A percentile compares a stretch with the other conserved stretches of the same genome.
phyloP scores from a whole-genome alignment of 768 basidiomycete species.

The Russula sp. region DNA sequence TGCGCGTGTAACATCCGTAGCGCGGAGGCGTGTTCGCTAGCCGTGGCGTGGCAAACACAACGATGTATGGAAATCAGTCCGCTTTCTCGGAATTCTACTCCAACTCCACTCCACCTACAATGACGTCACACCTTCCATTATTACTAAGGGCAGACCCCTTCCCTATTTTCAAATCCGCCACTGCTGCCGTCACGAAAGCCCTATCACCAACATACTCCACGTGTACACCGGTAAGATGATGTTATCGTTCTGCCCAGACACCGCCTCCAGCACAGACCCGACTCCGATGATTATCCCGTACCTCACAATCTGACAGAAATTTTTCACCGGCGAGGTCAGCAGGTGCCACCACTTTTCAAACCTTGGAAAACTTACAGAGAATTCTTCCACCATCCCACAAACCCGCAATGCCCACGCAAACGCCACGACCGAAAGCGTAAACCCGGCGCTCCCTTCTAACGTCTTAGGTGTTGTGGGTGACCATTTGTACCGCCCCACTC shows the following conservation, averaged over 20 bases:
- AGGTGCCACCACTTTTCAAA: neutral
- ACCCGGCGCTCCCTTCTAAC: conserved; percentile 84
- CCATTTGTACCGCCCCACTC: conserved; percentile 79
- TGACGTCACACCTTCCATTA: conserved; percentile 6
- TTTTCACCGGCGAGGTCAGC: conserved; percentile 16
- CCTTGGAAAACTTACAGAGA: conserved; percentile 57
- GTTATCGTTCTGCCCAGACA: conserved; percentile 97
- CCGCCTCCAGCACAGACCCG: conserved; percentile 76
- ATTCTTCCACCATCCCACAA: conserved; percentile 60
- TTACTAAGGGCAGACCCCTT: neutral
- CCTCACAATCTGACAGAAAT: conserved; percentile 44
- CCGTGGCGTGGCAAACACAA: conserved; percentile 12
- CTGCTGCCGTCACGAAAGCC: neutral
- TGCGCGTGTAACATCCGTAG: too few relatives aligned
- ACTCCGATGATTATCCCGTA: conserved; percentile 61
- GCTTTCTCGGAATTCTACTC: conserved; percentile 2
- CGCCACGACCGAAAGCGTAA: conserved; percentile 60
- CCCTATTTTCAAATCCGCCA: neutral
- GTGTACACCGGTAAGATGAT: conserved; percentile 92
- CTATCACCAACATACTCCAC: conserved; percentile 66
- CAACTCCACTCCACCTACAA: neutral
- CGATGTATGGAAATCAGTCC: neutral
- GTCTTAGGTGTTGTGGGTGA: conserved; percentile 81
- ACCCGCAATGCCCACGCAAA: conserved; percentile 69
- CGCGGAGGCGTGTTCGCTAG: neutral